phyloP scores from a whole-genome alignment of 768 basidiomycete genomes.

The Hygrocybe coccinea region DNA sequence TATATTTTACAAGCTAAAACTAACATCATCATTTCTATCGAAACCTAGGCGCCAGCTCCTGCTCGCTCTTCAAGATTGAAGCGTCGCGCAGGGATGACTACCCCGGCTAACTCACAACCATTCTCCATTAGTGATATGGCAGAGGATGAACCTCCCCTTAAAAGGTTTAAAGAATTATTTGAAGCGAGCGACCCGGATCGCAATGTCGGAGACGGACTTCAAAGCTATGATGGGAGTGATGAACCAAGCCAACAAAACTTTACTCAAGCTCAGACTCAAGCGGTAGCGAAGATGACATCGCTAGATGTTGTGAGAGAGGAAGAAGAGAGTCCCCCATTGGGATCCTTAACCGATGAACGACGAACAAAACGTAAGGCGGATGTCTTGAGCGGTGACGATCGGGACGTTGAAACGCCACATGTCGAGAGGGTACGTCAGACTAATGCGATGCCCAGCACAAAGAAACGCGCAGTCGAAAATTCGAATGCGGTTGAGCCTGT shows the following conservation, averaged over 20 bases:
- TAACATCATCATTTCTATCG: not conserved
- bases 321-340: slow-evolving; percentile 34
- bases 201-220: slow-evolving; percentile 25
- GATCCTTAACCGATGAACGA: slow-evolving; percentile 12
- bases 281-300: slow-evolving; percentile 21
- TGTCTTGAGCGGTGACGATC: slow-evolving; percentile 25
- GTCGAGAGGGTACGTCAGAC: slow-evolving; percentile 33
- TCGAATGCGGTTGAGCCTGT: slow-evolving; percentile 30
- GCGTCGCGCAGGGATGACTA: slow-evolving; percentile 44
- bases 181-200: slow-evolving; percentile 57
- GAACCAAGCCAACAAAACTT: slow-evolving; percentile 9
- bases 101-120: slow-evolving; percentile 20
- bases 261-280: slow-evolving; percentile 32
- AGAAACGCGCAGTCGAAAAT: slow-evolving; percentile 42
- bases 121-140: slow-evolving; percentile 16
- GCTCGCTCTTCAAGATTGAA: slow-evolving; percentile 45
- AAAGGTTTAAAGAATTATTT: slow-evolving; percentile 68
- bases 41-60: slow-evolving; percentile 37
- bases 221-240: slow-evolving; percentile 12
- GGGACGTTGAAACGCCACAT: slow-evolving; percentile 17
- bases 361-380: slow-evolving; percentile 40
- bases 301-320: slow-evolving; percentile 35
- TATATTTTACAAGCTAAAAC: not conserved
- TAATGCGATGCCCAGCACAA: slow-evolving; percentile 25
- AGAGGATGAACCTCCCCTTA: slow-evolving; percentile 50